Percentiles rank a stretch among this genome's conserved stretches.
phyloP scores from a whole-genome alignment of 495 filamentous ascomycete species.

The Penicillium psychrofluorescens region DNA sequence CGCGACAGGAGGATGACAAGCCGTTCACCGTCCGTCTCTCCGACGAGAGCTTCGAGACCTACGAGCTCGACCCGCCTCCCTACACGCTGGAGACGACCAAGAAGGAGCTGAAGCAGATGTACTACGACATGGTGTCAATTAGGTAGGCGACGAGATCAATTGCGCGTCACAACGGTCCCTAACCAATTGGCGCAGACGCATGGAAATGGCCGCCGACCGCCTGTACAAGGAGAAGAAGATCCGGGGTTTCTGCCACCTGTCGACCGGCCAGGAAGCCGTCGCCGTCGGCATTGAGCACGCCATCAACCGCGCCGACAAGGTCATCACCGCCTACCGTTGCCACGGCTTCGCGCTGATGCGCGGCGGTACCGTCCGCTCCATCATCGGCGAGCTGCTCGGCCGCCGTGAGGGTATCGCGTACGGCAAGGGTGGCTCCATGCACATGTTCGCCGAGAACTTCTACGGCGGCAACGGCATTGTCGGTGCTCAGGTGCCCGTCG shows the following conservation, averaged over 20 bases:
- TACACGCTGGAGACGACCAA: conserved; percentile 92
- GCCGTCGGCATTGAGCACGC: conserved; percentile 96
- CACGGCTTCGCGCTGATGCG: conserved; percentile 98
- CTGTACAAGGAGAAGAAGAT: conserved; percentile 99
- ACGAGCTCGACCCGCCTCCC: conserved; percentile 91
- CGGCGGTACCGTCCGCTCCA: conserved; percentile 80
- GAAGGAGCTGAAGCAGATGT: conserved; percentile 97
- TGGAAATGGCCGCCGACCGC: conserved; percentile 98
- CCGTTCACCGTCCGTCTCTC: conserved; percentile 87
- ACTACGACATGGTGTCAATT: conserved; percentile 91
- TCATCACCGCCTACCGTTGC: conserved; percentile 98
- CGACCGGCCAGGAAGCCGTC: conserved; percentile 95
- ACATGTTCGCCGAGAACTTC: conserved; percentile 98
- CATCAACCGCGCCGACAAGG: conserved; percentile 79
- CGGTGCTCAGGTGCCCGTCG: conserved; percentile 95
- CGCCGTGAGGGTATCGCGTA: conserved; percentile 94
- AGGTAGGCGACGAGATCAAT: conserved; percentile 48
- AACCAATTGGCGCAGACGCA: conserved; percentile 55
- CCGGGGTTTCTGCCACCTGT: conserved; percentile 97
- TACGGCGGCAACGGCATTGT: conserved; percentile 99
- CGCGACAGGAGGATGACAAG: conserved; percentile 77
- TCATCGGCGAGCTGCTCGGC: conserved; percentile 94
- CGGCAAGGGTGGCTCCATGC: conserved; percentile 98
- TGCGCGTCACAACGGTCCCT: background rate
- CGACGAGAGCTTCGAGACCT: conserved; percentile 98